Evolutionary conservation across 2,329 filamentous ascomycete genomes (phyloP).

Genomic region (Aspergillus sp.): DNA sequence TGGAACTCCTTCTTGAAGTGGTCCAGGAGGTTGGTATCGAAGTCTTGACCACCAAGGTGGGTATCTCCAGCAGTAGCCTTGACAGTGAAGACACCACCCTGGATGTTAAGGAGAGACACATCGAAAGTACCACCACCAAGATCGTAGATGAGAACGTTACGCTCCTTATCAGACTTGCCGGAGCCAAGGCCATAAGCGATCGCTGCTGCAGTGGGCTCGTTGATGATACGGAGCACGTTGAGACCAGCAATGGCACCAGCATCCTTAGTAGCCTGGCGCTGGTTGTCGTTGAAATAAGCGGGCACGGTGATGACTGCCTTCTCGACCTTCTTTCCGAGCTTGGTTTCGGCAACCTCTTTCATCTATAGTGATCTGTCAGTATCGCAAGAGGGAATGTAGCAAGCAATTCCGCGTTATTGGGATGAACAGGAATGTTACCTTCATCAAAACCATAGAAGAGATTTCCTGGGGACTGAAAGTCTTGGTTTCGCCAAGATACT

Average conservation of each 20-base stretch:
- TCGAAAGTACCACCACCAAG: constrained; percentile 99
- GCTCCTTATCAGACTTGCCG: constrained; percentile 95
- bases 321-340: constrained; percentile 98
- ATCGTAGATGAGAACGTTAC: constrained; percentile 99
- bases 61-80: constrained; percentile 98
- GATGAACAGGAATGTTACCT: constrained; percentile 61
- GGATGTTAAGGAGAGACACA: constrained; percentile 98
- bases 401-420: constrained; percentile 4
- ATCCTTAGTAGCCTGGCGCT: constrained; percentile 99
- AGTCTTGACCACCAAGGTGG: constrained; percentile 93
- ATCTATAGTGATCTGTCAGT: constrained; percentile 60
- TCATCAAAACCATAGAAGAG: constrained; percentile 96
- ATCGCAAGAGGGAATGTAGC: neutral
- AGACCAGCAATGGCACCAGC: constrained; percentile 96
- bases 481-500: constrained; percentile 95
- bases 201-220: constrained; percentile 97
- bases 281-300: constrained; percentile 99
- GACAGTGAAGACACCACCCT: constrained; percentile 98
- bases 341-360: constrained; percentile 98
- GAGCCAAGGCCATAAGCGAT: constrained; percentile 97
- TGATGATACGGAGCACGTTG: constrained; percentile 99
- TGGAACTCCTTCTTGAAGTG: constrained; percentile 97
- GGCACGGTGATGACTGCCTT: constrained; percentile 99
- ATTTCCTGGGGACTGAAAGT: constrained; percentile 97
- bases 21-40: constrained; percentile 93